Percentiles rank a stretch among this genome's conserved stretches.
These are phyloP conservation scores for Carnegiea gigantea DNA, from an alignment of 179 eudicot genomes.

Conservation along the genomic window DNA sequence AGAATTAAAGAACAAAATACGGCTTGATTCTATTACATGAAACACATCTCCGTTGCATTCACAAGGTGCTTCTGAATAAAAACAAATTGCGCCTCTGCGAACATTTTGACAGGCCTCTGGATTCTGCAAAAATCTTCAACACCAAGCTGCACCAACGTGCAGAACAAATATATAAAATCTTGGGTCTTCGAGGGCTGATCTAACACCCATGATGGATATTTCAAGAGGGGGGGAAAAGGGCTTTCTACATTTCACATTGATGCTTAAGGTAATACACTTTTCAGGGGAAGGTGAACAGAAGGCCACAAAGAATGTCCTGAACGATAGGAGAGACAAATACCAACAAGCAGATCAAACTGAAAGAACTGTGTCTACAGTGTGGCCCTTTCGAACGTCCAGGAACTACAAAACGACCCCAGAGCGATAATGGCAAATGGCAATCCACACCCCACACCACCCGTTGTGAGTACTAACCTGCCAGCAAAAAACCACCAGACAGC, in stretches of 20 bases:
- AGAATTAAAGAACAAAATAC: not conserved
- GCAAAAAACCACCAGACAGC: conserved; percentile 5
- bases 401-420: conserved; percentile 22
- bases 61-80: not conserved
- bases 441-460: conserved; percentile 26
- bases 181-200: conserved; percentile 13
- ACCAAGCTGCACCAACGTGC: conserved; percentile 9
- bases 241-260: conserved; percentile 38
- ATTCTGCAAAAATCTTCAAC: conserved; percentile 13
- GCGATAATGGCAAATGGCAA: conserved; percentile 9
- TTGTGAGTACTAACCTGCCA: conserved; percentile 26
- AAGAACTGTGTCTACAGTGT: conserved; percentile 20
- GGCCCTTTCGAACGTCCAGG: conserved; percentile 20
- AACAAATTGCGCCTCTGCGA: not conserved
- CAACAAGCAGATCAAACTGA: conserved; percentile 14
- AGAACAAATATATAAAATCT: conserved; percentile 13
- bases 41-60: conserved; percentile 10
- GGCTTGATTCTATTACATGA: not conserved
- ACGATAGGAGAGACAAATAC: conserved; percentile 9
- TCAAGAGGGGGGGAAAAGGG: not conserved
- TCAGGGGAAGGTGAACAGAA: conserved; percentile 9
- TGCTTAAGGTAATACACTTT: conserved; percentile 15
- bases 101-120: conserved; percentile 3
- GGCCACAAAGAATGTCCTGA: conserved; percentile 36
- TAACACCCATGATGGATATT: conserved; percentile 14